These are phyloP conservation scores for Paspalum notatum DNA, from an alignment of 176 grass and related monocot species.

Conservation along the genomic window DNA sequence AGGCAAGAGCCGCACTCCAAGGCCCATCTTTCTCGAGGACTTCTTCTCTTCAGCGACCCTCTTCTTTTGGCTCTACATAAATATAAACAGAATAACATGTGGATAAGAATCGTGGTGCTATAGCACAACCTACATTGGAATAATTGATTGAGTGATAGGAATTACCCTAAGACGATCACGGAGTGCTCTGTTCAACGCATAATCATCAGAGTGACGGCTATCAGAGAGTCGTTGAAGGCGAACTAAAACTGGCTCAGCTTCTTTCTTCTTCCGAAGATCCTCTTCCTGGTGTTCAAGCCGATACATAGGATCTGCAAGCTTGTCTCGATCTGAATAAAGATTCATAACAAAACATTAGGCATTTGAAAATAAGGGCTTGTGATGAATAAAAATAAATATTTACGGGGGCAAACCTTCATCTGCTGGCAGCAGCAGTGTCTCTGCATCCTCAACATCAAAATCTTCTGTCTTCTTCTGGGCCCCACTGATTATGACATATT, in stretches of 20 bases:
- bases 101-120: slow-evolving; percentile 51
- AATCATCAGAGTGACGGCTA: slow-evolving; percentile 74
- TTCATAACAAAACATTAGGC: slow-evolving; percentile 35
- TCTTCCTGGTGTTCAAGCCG: slow-evolving; percentile 93
- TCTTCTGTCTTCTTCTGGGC: slow-evolving; percentile 92
- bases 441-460: slow-evolving; percentile 90
- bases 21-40: slow-evolving; percentile 70
- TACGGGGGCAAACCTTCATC: slow-evolving; percentile 68
- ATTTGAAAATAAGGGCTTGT: slow-evolving; percentile 30
- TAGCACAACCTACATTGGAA: slow-evolving; percentile 4
- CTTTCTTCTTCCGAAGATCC: slow-evolving; percentile 95
- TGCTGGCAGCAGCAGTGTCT: slow-evolving; percentile 82
- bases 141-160: slow-evolving; percentile 28
- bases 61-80: slow-evolving; percentile 90
- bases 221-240: slow-evolving; percentile 87
- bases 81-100: slow-evolving; percentile 44
- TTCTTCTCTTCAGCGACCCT: slow-evolving; percentile 72
- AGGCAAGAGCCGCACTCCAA: slow-evolving; percentile 82
- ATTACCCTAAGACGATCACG: slow-evolving; percentile 75
- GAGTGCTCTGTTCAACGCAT: slow-evolving; percentile 80
- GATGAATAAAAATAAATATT: neutral
- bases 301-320: slow-evolving; percentile 93
- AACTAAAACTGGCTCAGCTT: slow-evolving; percentile 83
- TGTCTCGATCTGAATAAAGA: slow-evolving; percentile 77
- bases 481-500: slow-evolving; percentile 88